A percentile compares a stretch with the other conserved stretches of the same genome.
phyloP scores from a whole-genome alignment of 148 eudicot genomes.

The Drosera capensis region DNA sequence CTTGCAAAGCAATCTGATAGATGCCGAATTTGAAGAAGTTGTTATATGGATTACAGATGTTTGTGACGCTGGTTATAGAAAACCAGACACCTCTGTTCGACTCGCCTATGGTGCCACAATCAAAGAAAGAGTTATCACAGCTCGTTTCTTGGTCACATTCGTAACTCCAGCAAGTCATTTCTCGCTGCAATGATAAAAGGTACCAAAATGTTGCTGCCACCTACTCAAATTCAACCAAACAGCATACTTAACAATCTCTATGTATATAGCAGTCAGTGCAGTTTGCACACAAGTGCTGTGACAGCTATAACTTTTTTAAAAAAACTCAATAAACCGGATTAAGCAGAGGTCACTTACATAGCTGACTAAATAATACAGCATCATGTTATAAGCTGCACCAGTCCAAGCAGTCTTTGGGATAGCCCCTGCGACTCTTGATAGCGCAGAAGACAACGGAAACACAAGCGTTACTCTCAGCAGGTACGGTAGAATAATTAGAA shows the following conservation, averaged over 20 bases:
- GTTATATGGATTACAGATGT: conserved; percentile 20
- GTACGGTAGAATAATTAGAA: conserved; percentile 28
- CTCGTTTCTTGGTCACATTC: conserved; percentile 18
- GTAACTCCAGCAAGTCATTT: conserved; percentile 36
- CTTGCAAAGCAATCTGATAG: conserved; percentile 18
- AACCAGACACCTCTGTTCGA: conserved; percentile 19
- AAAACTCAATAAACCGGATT: background rate
- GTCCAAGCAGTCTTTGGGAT: conserved; percentile 49
- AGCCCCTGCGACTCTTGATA: conserved; percentile 40
- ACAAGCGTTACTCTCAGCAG: conserved; percentile 32
- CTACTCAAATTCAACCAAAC: conserved; percentile 7
- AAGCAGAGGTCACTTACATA: conserved; percentile 26
- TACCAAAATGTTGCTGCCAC: conserved; percentile 35
- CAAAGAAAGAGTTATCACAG: conserved; percentile 24
- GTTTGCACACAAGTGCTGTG: background rate
- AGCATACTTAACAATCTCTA: background rate
- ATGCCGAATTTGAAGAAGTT: conserved; percentile 21
- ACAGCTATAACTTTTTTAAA: background rate
- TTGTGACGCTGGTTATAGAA: conserved; percentile 16
- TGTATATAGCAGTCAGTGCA: no score
- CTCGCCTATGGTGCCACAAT: conserved; percentile 16
- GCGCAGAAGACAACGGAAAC: conserved; percentile 37
- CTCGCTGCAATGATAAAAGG: conserved; percentile 34
- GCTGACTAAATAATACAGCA: conserved; percentile 46
- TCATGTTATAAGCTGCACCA: conserved; percentile 51